These are phyloP conservation scores for Globisporangium okanoganense DNA, from an alignment of 352 stramenopile species.

Conservation along the genomic window DNA sequence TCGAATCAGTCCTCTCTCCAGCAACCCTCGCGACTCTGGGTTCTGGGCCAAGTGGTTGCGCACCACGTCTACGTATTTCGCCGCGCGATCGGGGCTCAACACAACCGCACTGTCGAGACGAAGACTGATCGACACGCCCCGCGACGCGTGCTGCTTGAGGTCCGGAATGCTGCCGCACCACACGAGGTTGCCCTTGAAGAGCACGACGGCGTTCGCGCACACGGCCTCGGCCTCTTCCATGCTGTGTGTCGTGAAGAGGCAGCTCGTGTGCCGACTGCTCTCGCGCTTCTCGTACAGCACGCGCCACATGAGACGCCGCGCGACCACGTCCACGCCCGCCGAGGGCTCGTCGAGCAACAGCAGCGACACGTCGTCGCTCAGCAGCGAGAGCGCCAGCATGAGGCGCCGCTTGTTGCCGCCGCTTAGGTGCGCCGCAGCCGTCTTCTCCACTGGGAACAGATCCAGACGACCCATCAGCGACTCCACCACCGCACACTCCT, in stretches of 20 bases:
- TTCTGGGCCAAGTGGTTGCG: slow-evolving; percentile 22
- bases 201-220: slow-evolving; percentile 74
- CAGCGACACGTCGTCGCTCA: slow-evolving; percentile 61
- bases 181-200: slow-evolving; percentile 67
- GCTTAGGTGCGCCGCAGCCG: slow-evolving; percentile 55
- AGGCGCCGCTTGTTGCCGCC: slow-evolving; percentile 79
- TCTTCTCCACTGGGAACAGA: slow-evolving; percentile 59
- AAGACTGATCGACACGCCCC: slow-evolving; percentile 69
- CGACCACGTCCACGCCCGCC: slow-evolving; percentile 76
- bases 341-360: slow-evolving; percentile 82
- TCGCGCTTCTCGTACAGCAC: slow-evolving; percentile 60
- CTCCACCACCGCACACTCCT: slow-evolving; percentile 34
- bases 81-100: slow-evolving; percentile 37
- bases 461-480: slow-evolving; percentile 48
- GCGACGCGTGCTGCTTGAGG: slow-evolving; percentile 66
- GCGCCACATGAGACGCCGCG: slow-evolving; percentile 75
- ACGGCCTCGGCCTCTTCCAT: slow-evolving; percentile 85
- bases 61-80: slow-evolving; percentile 43
- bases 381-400: slow-evolving; percentile 70
- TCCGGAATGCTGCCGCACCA: slow-evolving; percentile 78
- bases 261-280: slow-evolving; percentile 44
- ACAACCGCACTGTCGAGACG: slow-evolving; percentile 42
- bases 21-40: slow-evolving; percentile 3
- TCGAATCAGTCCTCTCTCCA: slow-evolving; percentile 26
- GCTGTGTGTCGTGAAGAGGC: slow-evolving; percentile 82